Evolutionary conservation across 2,329 filamentous ascomycete genomes (phyloP), one percentile per base, ranked within the genome.

Genomic region (Mariannaea elegans): DNA sequence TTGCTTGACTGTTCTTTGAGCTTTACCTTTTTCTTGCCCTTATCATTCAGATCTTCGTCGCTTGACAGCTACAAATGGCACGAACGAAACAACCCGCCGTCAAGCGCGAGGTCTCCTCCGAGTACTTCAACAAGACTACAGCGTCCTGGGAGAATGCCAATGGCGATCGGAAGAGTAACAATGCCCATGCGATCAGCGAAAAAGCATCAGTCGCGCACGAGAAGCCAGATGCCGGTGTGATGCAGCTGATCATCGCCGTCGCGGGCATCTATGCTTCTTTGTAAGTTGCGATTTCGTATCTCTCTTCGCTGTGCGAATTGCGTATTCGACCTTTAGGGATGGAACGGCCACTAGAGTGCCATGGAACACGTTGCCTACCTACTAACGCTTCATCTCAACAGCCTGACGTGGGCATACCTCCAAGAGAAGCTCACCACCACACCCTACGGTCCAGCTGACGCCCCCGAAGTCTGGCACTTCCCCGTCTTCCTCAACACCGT

Each of bases 341-440:
- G 12, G 38, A n/a, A 21, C n/a, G n/a, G n/a, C n/a, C n/a, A n/a
- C n/a, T n/a, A n/a, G n/a, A n/a, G n/a, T n/a, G n/a, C n/a, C n/a
- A 12, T 7, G 4, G 19, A 18, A 24, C 12, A 16, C 39, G 19
- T 36, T 9, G 19, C n/a, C n/a, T 27, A 27, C 24, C 24, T 49
- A 39, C 44, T 65, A 44, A 62, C 45, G 18, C 21, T 7, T 14
- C 19, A 34, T 7, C 13, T n/a, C n/a, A 13, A 36, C 62, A 93
- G 94, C 80, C 81, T 99, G 52, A 96, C 94, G 31, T 99, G 95
- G 95, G 95, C 92, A 21, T 89, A 97, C 66, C 90, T 99, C 62
- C 95, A 99, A 83, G 95, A 99, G 78, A 93, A 95, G 71, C 92
- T 99, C 72, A 98, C 95, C 24, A 99, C 95, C 13, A 98, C 93